Conservation (phyloP, 2,329 filamentous ascomycete genomes). For the Parastagonospora nodorum region DNA sequence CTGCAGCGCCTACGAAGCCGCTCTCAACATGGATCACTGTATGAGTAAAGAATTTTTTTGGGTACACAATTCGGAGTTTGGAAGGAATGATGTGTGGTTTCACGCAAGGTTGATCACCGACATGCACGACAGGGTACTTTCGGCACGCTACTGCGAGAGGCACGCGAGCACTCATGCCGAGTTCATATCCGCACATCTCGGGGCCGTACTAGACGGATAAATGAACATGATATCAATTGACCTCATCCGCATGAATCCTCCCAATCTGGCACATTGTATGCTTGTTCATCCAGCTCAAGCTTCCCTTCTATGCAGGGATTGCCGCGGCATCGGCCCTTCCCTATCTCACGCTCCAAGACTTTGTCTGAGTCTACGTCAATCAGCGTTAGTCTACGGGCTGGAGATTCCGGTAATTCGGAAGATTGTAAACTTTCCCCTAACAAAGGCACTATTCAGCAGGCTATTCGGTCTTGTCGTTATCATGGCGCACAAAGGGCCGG, state of each 20-base stretch:
- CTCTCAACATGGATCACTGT: too few relatives aligned
- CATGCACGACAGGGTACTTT: slow-evolving; percentile 6
- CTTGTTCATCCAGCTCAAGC: not conserved
- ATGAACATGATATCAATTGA: not conserved
- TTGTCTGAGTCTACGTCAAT: slow-evolving; percentile 15
- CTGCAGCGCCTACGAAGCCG: too few relatives aligned
- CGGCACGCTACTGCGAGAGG: slow-evolving; percentile 1
- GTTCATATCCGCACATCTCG: not conserved
- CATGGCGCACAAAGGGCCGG: slow-evolving; percentile 1
- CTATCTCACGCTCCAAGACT: not conserved
- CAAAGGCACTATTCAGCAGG: slow-evolving; percentile 8
- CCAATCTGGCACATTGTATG: not conserved
- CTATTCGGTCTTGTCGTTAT: not conserved
- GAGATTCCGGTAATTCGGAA: slow-evolving; percentile 2
- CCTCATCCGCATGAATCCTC: not conserved
- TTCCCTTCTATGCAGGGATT: not conserved
- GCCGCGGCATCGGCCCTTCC: slow-evolving; percentile 1
- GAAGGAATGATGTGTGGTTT: slow-evolving; percentile 14
- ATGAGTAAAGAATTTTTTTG: not conserved
- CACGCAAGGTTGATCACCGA: slow-evolving; percentile 1
- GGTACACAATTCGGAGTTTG: slow-evolving; percentile 14
- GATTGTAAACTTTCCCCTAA: slow-evolving; percentile 12
- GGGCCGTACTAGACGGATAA: not conserved
- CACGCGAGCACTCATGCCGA: slow-evolving; percentile 10
- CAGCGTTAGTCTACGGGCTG: slow-evolving; percentile 11